Evolutionary conservation across 352 stramenopile genomes (phyloP).

Genomic region (Achlya hypogyna): DNA sequence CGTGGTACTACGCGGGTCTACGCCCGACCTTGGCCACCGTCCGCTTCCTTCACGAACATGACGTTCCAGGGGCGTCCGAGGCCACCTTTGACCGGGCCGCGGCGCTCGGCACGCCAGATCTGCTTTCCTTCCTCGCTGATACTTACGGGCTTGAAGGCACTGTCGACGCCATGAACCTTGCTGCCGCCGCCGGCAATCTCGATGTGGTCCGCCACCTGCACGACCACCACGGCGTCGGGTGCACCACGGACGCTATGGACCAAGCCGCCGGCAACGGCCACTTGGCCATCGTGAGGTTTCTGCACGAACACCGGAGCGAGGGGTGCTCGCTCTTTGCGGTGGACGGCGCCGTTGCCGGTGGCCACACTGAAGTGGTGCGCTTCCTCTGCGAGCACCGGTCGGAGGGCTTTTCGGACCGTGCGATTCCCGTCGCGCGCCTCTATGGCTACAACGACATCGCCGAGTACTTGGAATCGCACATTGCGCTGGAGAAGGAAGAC

Average conservation of each 20-base stretch:
- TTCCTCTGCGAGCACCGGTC: conserved; percentile 28
- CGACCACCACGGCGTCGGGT: conserved; percentile 16
- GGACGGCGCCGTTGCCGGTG: conserved; percentile 25
- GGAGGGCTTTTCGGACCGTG: conserved; percentile 25
- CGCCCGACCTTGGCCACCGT: background rate
- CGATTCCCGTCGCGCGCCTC: background rate
- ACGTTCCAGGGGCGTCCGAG: background rate
- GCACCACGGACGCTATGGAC: conserved; percentile 32
- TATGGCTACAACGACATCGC: background rate
- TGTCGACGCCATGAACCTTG: conserved; percentile 15
- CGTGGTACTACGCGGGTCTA: background rate
- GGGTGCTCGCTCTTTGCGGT: conserved; percentile 26
- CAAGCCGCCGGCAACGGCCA: conserved; percentile 26
- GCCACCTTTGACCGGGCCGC: background rate
- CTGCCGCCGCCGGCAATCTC: conserved; percentile 24
- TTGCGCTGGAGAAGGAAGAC: background rate
- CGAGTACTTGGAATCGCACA: background rate
- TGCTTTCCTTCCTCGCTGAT: background rate
- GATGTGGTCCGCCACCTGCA: conserved; percentile 19
- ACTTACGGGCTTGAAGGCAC: background rate
- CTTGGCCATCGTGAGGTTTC: conserved; percentile 33
- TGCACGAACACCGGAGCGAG: conserved; percentile 23
- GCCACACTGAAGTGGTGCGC: conserved; percentile 26
- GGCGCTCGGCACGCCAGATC: background rate
- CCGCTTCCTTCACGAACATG: background rate